These are phyloP conservation scores for Dichotomocladium elegans DNA, from an alignment of 371 early-diverging fungal genomes.

Conservation along the genomic window DNA sequence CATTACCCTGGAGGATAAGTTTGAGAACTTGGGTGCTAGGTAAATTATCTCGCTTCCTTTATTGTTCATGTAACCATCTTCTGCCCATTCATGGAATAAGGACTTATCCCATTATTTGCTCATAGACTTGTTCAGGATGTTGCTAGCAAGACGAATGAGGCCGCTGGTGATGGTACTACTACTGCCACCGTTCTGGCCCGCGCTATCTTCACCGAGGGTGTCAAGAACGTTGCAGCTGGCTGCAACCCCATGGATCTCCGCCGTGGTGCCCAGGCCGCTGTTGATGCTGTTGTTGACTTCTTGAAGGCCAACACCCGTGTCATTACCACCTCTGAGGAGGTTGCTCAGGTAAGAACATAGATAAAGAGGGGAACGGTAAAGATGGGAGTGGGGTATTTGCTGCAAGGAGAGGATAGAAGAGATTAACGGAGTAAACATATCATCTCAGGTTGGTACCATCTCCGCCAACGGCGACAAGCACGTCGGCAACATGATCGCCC, in stretches of 20 bases:
- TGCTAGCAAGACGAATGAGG: slow-evolving; percentile 98
- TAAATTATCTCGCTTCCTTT: slow-evolving; percentile 18
- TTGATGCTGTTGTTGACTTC: slow-evolving; percentile 85
- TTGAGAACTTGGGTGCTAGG: slow-evolving; percentile 97
- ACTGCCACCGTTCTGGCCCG: slow-evolving; percentile 98
- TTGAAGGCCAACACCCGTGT: slow-evolving; percentile 83
- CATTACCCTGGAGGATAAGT: slow-evolving; percentile 92
- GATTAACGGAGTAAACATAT: slow-evolving; percentile 1
- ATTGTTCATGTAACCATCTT: not conserved
- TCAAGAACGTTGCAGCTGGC: slow-evolving; percentile 98
- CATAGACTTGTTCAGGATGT: slow-evolving; percentile 94
- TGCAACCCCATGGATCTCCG: slow-evolving; percentile 98
- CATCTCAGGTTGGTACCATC: slow-evolving; percentile 85
- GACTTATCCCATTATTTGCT: too few species aligned
- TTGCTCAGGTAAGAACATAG: slow-evolving; percentile 73
- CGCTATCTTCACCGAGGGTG: slow-evolving; percentile 97
- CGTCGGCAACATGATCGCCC: slow-evolving; percentile 92
- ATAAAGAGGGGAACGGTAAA: not conserved
- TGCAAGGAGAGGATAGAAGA: not conserved
- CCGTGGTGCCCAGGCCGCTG: slow-evolving; percentile 92
- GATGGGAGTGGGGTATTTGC: not conserved
- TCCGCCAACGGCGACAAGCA: slow-evolving; percentile 98
- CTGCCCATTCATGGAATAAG: too few species aligned
- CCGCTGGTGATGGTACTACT: slow-evolving; percentile 98
- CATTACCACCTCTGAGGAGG: slow-evolving; percentile 92